Conservation (phyloP, 2,329 filamentous ascomycete genomes). For the Sclerotinia spermophila region DNA sequence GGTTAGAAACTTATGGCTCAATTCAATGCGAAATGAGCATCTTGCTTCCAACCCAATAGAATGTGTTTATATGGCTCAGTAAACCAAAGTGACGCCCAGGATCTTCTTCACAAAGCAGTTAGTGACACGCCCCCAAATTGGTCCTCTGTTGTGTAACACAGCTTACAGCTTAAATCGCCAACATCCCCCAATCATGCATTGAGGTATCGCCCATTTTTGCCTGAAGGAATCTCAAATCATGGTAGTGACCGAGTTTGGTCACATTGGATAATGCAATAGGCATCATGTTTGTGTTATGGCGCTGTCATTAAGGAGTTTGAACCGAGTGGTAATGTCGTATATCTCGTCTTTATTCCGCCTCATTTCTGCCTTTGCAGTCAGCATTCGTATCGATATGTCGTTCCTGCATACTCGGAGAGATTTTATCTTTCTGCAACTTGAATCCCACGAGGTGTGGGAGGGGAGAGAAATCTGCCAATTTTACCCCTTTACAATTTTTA, state of each 20-base stretch:
- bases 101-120: neutral
- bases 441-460: neutral
- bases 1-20: neutral
- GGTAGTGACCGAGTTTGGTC: neutral
- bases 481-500: neutral
- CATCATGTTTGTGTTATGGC: neutral
- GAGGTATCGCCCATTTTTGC: neutral
- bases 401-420: neutral
- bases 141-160: neutral
- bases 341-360: too few species aligned
- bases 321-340: neutral
- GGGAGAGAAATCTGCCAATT: neutral
- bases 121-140: neutral
- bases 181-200: neutral
- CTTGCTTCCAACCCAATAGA: neutral
- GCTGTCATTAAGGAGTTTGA: neutral
- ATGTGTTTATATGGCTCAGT: neutral
- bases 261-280: neutral
- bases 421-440: neutral
- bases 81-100: neutral
- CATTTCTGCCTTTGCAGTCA: neutral
- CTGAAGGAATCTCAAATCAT: neutral
- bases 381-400: neutral
- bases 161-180: neutral
- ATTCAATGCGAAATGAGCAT: neutral